Evolutionary conservation across 2,329 filamentous ascomycete species (phyloP).

Genomic region (Venturia carpophila): DNA sequence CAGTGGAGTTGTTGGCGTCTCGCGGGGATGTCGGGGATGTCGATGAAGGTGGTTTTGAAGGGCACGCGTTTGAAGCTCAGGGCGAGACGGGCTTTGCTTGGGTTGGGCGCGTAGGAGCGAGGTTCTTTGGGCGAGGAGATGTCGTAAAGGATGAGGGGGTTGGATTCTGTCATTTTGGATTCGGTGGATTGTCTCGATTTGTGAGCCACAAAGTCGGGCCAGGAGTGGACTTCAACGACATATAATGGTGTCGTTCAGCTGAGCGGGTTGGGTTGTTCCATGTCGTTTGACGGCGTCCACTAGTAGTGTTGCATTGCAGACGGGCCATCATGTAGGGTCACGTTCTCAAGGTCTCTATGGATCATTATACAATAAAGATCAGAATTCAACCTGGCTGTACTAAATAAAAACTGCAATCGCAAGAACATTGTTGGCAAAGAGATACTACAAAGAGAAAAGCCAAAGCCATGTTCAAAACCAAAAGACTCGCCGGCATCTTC

Average conservation of each 20-base stretch:
- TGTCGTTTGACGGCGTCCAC: too few species aligned
- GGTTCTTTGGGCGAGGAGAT: constrained; percentile 35
- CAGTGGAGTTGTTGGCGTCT: constrained; percentile 42
- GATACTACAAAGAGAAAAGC: too few species aligned
- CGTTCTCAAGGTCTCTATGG: too few species aligned
- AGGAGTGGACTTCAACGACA: not conserved
- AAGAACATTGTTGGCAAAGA: not conserved
- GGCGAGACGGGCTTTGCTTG: constrained; percentile 44
- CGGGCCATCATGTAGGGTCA: too few species aligned
- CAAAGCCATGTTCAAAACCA: not conserved
- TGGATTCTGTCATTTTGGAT: constrained; percentile 24
- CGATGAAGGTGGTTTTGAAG: constrained; percentile 46
- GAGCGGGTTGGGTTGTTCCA: too few species aligned
- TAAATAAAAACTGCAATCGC: not conserved
- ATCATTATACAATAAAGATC: too few species aligned
- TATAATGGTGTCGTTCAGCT: not conserved
- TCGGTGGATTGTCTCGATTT: not conserved
- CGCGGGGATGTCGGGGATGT: constrained; percentile 44
- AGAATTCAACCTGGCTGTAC: not conserved
- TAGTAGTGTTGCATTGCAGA: too few species aligned
- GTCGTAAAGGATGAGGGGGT: constrained; percentile 40
- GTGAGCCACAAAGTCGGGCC: not conserved
- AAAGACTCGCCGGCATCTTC: not conserved
- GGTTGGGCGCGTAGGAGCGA: constrained; percentile 41
- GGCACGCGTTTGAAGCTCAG: constrained; percentile 43